These are phyloP conservation scores for Pseudogymnoascus sp. DNA, from an alignment of 2,329 filamentous ascomycete genomes.

Conservation along the genomic window DNA sequence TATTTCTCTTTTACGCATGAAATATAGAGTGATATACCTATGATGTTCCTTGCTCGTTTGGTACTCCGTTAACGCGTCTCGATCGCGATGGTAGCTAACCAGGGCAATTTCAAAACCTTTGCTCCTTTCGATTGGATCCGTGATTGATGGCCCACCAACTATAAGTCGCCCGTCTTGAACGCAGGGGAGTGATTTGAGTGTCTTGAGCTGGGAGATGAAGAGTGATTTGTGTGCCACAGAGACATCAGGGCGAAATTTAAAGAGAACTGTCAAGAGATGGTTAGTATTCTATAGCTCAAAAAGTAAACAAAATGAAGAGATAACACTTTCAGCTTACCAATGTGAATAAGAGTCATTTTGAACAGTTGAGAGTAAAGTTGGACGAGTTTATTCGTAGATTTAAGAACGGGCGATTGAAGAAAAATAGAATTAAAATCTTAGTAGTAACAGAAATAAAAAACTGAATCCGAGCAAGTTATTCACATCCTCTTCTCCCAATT, in stretches of 20 bases:
- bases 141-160: constrained; percentile 19
- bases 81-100: constrained; percentile 19
- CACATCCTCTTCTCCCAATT: background rate
- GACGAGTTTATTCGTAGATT: background rate
- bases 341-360: constrained; percentile 21
- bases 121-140: constrained; percentile 17
- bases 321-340: constrained; percentile 11
- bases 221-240: constrained; percentile 14
- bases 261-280: constrained; percentile 15
- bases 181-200: constrained; percentile 16
- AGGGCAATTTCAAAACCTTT: constrained; percentile 20
- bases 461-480: background rate
- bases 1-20: constrained; percentile 5
- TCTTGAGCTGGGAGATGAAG: constrained; percentile 16
- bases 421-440: background rate
- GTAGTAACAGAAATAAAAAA: background rate
- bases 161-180: constrained; percentile 18
- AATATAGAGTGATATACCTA: background rate
- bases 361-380: background rate
- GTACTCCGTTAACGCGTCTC: constrained; percentile 17
- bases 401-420: background rate
- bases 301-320: background rate
- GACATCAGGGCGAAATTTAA: constrained; percentile 16
- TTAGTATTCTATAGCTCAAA: background rate
- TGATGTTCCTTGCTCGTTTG: constrained; percentile 20